A percentile compares a stretch with the other conserved stretches of the same genome.
phyloP scores from a whole-genome alignment of 345 rosid species.

The thale cress (Arabidopsis thaliana) region DNA sequence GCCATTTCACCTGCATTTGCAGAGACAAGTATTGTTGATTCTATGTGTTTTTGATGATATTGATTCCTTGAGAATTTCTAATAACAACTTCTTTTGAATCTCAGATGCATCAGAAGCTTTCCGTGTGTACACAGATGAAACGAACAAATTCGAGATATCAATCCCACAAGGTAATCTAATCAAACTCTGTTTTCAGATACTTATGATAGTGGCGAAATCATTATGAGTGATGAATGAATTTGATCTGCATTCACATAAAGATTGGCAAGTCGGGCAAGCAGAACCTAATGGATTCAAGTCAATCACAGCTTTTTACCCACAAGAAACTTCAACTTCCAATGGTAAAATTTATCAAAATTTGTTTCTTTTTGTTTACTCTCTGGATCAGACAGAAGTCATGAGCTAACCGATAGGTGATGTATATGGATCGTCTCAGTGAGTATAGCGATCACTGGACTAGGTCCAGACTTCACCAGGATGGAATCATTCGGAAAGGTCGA shows the following conservation, averaged over 20 bases:
- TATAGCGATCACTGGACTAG: conserved; percentile 69
- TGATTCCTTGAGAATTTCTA: conserved; percentile 12
- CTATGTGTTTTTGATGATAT: not conserved
- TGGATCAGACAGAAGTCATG: not conserved
- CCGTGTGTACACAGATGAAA: conserved; percentile 68
- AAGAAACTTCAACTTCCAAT: conserved; percentile 60
- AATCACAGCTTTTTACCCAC: conserved; percentile 85
- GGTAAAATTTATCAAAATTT: conserved; percentile 47
- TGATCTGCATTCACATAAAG: conserved; percentile 43
- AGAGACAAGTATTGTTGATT: conserved; percentile 35
- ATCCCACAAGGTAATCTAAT: conserved; percentile 71
- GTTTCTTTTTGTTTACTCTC: not conserved
- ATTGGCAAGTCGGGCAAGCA: conserved; percentile 77
- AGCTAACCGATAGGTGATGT: conserved; percentile 10
- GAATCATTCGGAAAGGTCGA: conserved; percentile 97
- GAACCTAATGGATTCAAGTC: conserved; percentile 82
- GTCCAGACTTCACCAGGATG: conserved; percentile 87
- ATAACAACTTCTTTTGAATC: not conserved
- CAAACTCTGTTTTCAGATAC: conserved; percentile 16
- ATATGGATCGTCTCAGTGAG: conserved; percentile 38
- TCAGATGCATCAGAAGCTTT: conserved; percentile 53
- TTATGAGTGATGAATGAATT: not conserved
- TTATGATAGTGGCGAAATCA: not conserved
- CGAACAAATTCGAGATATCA: conserved; percentile 77
- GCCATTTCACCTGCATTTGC: conserved; percentile 52